phyloP scores from a whole-genome alignment of 1,139 yeast species.

The Yamadazyma blattariae region DNA sequence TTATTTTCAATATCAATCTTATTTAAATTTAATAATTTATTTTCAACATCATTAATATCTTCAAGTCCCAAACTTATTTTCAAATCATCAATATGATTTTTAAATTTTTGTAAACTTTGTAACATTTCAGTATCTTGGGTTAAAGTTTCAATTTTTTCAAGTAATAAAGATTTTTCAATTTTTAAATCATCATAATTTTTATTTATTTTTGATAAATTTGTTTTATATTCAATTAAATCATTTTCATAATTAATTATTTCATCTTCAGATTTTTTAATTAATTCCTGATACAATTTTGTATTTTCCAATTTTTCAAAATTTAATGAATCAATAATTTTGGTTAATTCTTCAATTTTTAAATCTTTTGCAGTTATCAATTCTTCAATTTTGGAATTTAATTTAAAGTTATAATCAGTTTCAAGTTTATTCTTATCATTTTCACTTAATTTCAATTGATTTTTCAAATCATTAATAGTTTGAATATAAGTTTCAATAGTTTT shows the following conservation, averaged over 20 bases:
- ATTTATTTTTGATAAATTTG: slow-evolving; percentile 4
- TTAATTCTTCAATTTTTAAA: slow-evolving; percentile 12
- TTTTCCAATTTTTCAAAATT: slow-evolving; percentile 8
- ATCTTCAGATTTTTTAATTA: slow-evolving; percentile 9
- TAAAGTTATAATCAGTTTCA: slow-evolving; percentile 24
- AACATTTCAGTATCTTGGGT: neutral
- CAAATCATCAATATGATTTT: slow-evolving; percentile 3
- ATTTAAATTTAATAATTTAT: slow-evolving; percentile 2
- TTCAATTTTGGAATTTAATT: slow-evolving; percentile 30
- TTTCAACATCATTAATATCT: neutral
- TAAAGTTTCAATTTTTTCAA: neutral
- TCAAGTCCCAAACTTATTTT: slow-evolving; percentile 5
- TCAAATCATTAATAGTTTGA: slow-evolving; percentile 5
- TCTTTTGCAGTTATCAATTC: slow-evolving; percentile 26
- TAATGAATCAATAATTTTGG: slow-evolving; percentile 8
- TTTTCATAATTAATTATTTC: slow-evolving; percentile 10
- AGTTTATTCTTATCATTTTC: slow-evolving; percentile 15
- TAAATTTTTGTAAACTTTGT: neutral
- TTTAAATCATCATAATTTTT: slow-evolving; percentile 2
- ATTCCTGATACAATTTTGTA: slow-evolving; percentile 4
- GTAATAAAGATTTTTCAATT: neutral
- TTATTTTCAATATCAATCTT: slow-evolving; percentile 1
- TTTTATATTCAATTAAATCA: slow-evolving; percentile 8
- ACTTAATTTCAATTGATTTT: slow-evolving; percentile 3
- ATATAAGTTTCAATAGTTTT: slow-evolving; percentile 1